Base-by-base conservation (phyloP, 148 eudicot genomes). In the Chenopodium album region DNA sequence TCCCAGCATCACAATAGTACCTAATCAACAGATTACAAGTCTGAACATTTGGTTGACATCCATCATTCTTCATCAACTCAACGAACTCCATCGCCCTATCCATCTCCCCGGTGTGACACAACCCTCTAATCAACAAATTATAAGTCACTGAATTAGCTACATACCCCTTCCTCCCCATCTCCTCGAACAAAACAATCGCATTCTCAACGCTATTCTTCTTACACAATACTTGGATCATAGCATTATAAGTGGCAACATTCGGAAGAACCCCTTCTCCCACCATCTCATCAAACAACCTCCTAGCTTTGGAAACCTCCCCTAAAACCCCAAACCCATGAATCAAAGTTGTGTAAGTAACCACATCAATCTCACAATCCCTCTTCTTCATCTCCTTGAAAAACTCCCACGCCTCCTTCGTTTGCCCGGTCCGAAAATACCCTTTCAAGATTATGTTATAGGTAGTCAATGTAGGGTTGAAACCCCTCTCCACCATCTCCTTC, bases 401-500 rank as follows among this genome's bases (percentile, higher is more conserved):
- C 56, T 79, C 82, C 98, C 99, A 96, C 7, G 94, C 99, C 75
- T 91, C 93, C n/a, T 82, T 77, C 9, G 87, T 68, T 65, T 87
- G 92, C 29, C 94, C 97, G 2, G 88, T 80, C 59, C 92, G 81
- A 77, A 94, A 91, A 84, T 84, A 95, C 75, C 99, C 99, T 77
- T 92, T 95, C 29, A 95, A 85, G 78, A 95, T 76, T 31, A 91
- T 86, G 77, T 96, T 96, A 86, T 91, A 94, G 4, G 88, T 96
- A 50, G 74, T 84, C 79, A 94, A 82, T 19, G 81, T 90, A 22
- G 98, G 98, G 4, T 75, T 74, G 46, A 92, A 69, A 9, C 98
- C 97, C 76, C 87, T 89, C 82, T 91, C 90, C n/a, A 94, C 93
- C 97, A 96, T 96, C 87, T 90, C 97, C 89, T 85, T 92, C 90